Evolutionary conservation across 1,139 yeast species (phyloP), one percentile per base, ranked within the genome.

Genomic region (Hansenula sp.): DNA sequence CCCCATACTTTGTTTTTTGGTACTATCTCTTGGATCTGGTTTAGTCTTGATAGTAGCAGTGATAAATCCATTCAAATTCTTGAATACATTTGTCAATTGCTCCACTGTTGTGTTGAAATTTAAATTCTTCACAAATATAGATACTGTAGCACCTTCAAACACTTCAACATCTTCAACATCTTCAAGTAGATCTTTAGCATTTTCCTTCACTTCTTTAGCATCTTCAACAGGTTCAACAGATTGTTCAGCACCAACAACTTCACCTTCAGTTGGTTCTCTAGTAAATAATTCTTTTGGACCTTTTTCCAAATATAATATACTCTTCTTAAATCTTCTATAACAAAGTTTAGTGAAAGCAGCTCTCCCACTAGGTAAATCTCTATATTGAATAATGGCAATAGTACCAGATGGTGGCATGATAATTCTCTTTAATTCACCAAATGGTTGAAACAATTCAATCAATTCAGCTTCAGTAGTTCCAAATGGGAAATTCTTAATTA

Each of bases 361-460:
- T 62, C 97, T 79, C 2, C 95, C 97, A 42, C 85, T 72, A 14
- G 95, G 85, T 1, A 81, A 67, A 60, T 86, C 94, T 52, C 90
- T 73, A 62, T 82, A 90, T 60, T 92, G 97, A n/a, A 92, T 80
- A 58, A 92, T 84, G 5, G 97, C 97, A 55, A 92, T 89, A 0
- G 97, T 90, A 14, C 97, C 97, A 19, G 95, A 87, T 19, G 97
- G 96, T 14, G 99, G 98, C 89, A 94, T 85, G 46, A 94, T 64
- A 27, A 89, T 71, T 55, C 96, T 75, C 50, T 79, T 80, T 29
- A 94, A 59, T 48, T 83, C 84, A 36, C 98, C 98, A 61, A 76
- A 81, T 36, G 81, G 82, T 1, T 82, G 64, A 56, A 94, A 92
- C 52, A 90, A 58, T 47, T 87, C 96, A 17, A 89, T 82, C 32